A percentile compares a stretch with the other conserved stretches of the same genome.
Evolutionary conservation across 306 rosid genomes (phyloP).

Genomic region (Biancaea sappan): DNA sequence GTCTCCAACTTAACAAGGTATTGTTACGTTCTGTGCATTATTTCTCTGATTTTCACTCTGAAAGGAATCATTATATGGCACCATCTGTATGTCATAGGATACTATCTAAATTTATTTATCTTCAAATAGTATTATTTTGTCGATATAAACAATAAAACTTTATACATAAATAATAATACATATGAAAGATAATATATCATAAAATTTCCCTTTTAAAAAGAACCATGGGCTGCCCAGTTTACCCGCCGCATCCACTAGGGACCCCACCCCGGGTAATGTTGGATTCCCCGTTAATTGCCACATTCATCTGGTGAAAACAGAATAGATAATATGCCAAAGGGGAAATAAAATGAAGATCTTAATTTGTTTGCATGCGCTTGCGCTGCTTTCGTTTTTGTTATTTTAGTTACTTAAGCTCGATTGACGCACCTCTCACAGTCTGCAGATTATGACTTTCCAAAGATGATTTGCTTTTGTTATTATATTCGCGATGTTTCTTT

Average conservation of each 20-base stretch:
- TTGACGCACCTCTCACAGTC: slow-evolving; percentile 52
- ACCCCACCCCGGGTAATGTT: neutral
- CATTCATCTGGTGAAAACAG: neutral
- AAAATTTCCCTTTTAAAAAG: neutral
- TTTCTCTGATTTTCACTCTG: neutral
- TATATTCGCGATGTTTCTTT: slow-evolving; percentile 17
- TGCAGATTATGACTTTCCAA: slow-evolving; percentile 65
- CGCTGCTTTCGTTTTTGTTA: slow-evolving; percentile 30
- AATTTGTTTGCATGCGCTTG: slow-evolving; percentile 36
- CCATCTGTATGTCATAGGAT: neutral
- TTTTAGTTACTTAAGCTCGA: slow-evolving; percentile 35
- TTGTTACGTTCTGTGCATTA: neutral
- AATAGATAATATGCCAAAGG: neutral
- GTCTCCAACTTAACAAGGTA: slow-evolving; percentile 94
- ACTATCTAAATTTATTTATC: neutral
- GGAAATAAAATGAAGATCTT: slow-evolving; percentile 13
- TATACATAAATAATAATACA: neutral
- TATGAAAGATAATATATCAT: too few species aligned
- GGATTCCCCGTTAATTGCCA: slow-evolving; percentile 31
- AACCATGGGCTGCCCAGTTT: neutral
- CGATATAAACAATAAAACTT: neutral
- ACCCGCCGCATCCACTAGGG: slow-evolving; percentile 8
- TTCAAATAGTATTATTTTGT: neutral
- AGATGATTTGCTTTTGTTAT: slow-evolving; percentile 32
- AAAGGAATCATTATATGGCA: neutral